phyloP scores from a whole-genome alignment of 2,329 filamentous ascomycete species.

The Fonsecaea monophora region DNA sequence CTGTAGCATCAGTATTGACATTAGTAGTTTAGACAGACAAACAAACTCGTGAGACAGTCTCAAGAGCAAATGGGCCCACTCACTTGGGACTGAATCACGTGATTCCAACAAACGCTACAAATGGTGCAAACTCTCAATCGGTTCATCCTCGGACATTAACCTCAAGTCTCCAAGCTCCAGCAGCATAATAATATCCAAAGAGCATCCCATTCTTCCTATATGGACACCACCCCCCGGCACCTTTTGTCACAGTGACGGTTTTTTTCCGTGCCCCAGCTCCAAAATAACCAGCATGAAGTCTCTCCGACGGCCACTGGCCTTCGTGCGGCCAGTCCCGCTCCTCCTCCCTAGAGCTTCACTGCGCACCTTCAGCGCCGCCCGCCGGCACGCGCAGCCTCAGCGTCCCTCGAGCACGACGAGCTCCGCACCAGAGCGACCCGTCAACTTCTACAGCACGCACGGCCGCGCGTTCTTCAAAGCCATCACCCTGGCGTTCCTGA shows the following conservation, averaged over 20 bases:
- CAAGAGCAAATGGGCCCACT: too few relatives aligned
- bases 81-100: too few relatives aligned
- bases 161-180: too few relatives aligned
- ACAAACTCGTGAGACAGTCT: too few relatives aligned
- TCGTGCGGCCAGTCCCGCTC: background rate
- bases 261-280: background rate
- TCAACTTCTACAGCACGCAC: slow-evolving; percentile 39
- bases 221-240: background rate
- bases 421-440: slow-evolving; percentile 22
- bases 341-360: background rate
- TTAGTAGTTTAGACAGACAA: too few relatives aligned
- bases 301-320: background rate
- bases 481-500: slow-evolving; percentile 56
- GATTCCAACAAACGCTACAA: too few relatives aligned
- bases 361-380: slow-evolving; percentile 9
- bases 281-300: background rate
- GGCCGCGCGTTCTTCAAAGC: slow-evolving; percentile 55
- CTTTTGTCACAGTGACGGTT: background rate
- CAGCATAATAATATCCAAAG: too few relatives aligned
- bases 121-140: too few relatives aligned
- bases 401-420: background rate
- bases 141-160: too few relatives aligned
- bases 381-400: slow-evolving; percentile 6
- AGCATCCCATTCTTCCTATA: background rate
- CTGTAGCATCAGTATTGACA: too few relatives aligned